Conservation (phyloP, 192 early-diverging fungal species). For the Ambispora gerdemannii region DNA sequence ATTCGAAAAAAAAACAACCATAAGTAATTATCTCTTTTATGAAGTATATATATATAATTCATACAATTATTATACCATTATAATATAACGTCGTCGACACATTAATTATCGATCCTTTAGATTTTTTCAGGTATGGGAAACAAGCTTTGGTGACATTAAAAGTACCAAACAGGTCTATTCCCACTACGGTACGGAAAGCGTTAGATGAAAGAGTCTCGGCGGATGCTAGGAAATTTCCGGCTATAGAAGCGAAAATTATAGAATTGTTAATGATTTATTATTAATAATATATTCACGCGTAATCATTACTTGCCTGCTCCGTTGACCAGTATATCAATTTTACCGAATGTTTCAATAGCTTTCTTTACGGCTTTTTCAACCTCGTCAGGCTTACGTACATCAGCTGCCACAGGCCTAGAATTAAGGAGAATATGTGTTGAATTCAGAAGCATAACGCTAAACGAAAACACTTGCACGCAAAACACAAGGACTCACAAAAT, state of each 20-base stretch:
- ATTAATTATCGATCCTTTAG: conserved; percentile 65
- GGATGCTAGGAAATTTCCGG: conserved; percentile 73
- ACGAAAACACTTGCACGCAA: background rate
- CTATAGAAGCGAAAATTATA: conserved; percentile 23
- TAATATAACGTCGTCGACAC: conserved; percentile 71
- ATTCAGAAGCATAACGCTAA: background rate
- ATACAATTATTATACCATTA: too few species aligned
- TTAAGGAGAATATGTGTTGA: background rate
- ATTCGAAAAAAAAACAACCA: too few species aligned
- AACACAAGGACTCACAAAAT: conserved; percentile 38
- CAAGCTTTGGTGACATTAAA: conserved; percentile 74
- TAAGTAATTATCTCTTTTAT: too few species aligned
- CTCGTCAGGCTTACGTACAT: conserved; percentile 60
- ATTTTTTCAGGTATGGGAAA: conserved; percentile 62
- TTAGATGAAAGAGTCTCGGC: conserved; percentile 63
- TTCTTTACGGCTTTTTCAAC: conserved; percentile 58
- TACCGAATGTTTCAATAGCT: conserved; percentile 59
- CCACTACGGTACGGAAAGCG: conserved; percentile 68
- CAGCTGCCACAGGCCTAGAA: conserved; percentile 49
- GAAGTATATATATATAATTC: too few species aligned
- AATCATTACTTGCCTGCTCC: conserved; percentile 34
- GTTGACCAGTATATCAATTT: conserved; percentile 61
- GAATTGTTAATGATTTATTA: too few species aligned
- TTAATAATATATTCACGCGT: too few species aligned
- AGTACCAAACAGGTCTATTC: conserved; percentile 68